These are phyloP conservation scores for Angomonas deanei DNA, from an alignment of 208 protist species.

Conservation along the genomic window DNA sequence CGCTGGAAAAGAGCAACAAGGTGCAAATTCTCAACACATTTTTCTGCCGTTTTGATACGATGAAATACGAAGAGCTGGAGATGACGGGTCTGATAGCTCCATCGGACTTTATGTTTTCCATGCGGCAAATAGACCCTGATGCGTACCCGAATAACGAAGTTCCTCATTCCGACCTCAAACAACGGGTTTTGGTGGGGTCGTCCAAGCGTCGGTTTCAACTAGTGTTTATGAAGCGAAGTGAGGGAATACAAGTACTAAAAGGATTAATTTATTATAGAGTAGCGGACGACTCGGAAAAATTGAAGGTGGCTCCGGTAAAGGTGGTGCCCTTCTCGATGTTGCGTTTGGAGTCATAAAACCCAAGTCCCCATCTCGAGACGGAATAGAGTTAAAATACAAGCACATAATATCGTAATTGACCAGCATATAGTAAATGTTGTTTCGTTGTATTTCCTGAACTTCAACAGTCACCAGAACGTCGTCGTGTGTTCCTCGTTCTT, in stretches of 20 bases:
- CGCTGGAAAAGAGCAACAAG: slow-evolving; percentile 11
- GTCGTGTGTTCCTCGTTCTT: no score
- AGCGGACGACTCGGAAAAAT: slow-evolving; percentile 15
- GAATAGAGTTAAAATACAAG: no score
- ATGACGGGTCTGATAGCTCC: neutral
- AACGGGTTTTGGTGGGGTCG: neutral
- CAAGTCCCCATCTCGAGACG: neutral
- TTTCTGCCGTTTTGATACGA: slow-evolving; percentile 10
- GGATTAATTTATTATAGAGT: slow-evolving; percentile 74
- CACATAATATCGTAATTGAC: no score
- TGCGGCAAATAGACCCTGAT: neutral
- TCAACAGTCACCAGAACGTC: no score
- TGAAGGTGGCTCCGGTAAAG: slow-evolving; percentile 28
- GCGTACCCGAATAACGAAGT: no score
- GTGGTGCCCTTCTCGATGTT: slow-evolving; percentile 65
- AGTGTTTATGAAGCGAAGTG: slow-evolving; percentile 46
- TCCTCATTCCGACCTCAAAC: no score
- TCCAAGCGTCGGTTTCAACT: slow-evolving; percentile 38
- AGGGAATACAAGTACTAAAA: slow-evolving; percentile 63
- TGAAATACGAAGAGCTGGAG: neutral
- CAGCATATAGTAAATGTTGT: no score
- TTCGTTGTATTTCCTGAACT: no score
- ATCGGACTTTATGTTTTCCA: neutral
- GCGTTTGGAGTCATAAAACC: slow-evolving; percentile 22
- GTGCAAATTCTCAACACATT: neutral